These are phyloP conservation scores for Ophiostoma sp. DNA, from an alignment of 2,329 filamentous ascomycete species.

Conservation along the genomic window DNA sequence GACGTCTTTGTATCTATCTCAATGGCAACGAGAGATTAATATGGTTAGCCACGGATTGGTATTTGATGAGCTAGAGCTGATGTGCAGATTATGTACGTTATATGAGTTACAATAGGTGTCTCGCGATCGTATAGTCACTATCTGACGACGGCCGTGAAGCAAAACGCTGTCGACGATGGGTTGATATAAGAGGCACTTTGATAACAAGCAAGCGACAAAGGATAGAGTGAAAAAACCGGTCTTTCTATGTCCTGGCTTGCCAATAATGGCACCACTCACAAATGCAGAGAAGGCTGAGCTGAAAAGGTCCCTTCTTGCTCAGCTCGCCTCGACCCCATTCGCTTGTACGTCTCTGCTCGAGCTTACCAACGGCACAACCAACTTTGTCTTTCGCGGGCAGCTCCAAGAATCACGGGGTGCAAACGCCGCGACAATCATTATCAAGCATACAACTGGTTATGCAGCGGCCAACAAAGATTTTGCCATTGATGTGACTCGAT, in stretches of 20 bases:
- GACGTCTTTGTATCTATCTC: not conserved
- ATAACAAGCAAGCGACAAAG: too few relatives aligned
- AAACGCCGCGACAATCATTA: not conserved
- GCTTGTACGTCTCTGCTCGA: not conserved
- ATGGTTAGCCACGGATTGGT: too few relatives aligned
- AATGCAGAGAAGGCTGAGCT: not conserved
- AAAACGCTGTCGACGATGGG: too few relatives aligned
- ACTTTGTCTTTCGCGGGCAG: not conserved
- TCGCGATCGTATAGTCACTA: too few relatives aligned
- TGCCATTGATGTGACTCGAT: not conserved
- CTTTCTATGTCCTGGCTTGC: not conserved
- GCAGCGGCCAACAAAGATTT: not conserved
- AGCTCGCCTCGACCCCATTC: not conserved
- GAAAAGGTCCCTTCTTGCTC: not conserved
- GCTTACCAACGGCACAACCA: not conserved
- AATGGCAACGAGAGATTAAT: not conserved
- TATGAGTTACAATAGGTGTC: too few relatives aligned
- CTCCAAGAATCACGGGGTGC: not conserved
- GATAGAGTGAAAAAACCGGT: too few relatives aligned
- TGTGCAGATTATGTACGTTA: too few relatives aligned
- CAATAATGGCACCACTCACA: not conserved
- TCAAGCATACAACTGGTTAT: not conserved
- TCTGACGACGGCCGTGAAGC: too few relatives aligned
- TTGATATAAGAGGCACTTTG: too few relatives aligned
- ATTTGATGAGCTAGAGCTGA: too few relatives aligned